Percentiles rank a stretch among this genome's conserved stretches.
These are phyloP conservation scores for Boletus pseudo-olivaceus DNA, from an alignment of 768 basidiomycete species.

Conservation along the genomic window DNA sequence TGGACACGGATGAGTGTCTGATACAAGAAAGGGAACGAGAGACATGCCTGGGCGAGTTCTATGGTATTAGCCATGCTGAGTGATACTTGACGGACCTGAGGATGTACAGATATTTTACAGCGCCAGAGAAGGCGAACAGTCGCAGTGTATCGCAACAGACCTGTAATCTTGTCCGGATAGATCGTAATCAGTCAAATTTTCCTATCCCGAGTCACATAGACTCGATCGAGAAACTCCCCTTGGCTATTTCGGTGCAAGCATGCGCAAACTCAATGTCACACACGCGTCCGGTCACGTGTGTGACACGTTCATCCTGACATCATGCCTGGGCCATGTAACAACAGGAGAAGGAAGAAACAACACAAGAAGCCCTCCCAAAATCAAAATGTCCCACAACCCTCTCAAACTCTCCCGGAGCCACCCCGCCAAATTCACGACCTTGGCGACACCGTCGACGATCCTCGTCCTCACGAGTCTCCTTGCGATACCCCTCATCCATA, in stretches of 20 bases:
- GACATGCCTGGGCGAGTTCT: constrained; percentile 56
- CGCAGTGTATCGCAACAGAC: constrained; percentile 19
- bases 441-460: constrained; percentile 8
- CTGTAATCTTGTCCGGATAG: constrained; percentile 24
- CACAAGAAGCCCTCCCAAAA: constrained; percentile 20
- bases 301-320: constrained; percentile 21
- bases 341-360: constrained; percentile 43
- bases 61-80: constrained; percentile 57
- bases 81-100: constrained; percentile 14
- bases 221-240: constrained; percentile 8
- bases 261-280: constrained; percentile 25
- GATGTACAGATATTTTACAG: constrained; percentile 29
- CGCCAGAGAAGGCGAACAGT: constrained; percentile 28
- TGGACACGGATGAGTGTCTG: constrained; percentile 32
- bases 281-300: constrained; percentile 29
- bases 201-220: constrained; percentile 16
- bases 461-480: constrained; percentile 1
- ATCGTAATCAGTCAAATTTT: constrained; percentile 24
- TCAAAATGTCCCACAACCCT: neutral
- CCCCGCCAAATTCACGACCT: neutral
- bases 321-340: constrained; percentile 66
- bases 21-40: neutral
- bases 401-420: neutral
- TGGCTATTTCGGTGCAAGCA: constrained; percentile 18
- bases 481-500: neutral